Evolutionary conservation across 352 stramenopile species (phyloP), one percentile per base, ranked within the genome.

Genomic region (Elongisporangium prolatum): DNA sequence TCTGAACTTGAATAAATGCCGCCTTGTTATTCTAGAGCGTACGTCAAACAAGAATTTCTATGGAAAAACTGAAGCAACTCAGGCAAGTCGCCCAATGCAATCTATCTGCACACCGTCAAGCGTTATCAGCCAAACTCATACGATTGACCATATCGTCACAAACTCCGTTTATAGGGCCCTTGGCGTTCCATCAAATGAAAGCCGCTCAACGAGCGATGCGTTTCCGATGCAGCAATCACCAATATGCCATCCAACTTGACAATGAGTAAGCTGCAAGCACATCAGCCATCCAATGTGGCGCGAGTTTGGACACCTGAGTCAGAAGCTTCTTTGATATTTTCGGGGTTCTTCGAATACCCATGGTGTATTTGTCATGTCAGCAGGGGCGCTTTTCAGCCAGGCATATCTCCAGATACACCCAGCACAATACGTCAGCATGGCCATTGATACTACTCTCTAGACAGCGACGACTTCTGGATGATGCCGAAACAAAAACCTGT

Each of bases 281-380:
- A 17, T 13, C 5, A 44, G 34, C 11, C 34, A 44, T 16, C 34
- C 2, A 17, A 44, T 44, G 11, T n/a, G n/a, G n/a, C n/a, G n/a
- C n/a, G n/a, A n/a, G n/a, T n/a, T n/a, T n/a, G n/a, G n/a, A n/a
- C n/a, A n/a, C n/a, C n/a, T n/a, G n/a, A n/a, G n/a, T n/a, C n/a
- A n/a, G n/a, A n/a, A 69, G 71, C 8, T 86, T 86, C 56, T 75
- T 71, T 54, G 71, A 75, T 24, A 65, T 77, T 7, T 84, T 82
- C 50, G 76, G 73, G 3, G 52, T 63, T 1, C 55, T 86, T 13
- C 73, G 76, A 0, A 34, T 82, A 1, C 59, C 68, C 1, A 82
- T 81, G 71, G 7, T 84, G 68, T 65, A 3, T 84, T 86, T 52
- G 24, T 70, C 11, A 48, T 69, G 17, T 72, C 69, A 0, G 62